Evolutionary conservation across 2,329 filamentous ascomycete genomes (phyloP).

Genomic region (Pyrenophora teres): DNA sequence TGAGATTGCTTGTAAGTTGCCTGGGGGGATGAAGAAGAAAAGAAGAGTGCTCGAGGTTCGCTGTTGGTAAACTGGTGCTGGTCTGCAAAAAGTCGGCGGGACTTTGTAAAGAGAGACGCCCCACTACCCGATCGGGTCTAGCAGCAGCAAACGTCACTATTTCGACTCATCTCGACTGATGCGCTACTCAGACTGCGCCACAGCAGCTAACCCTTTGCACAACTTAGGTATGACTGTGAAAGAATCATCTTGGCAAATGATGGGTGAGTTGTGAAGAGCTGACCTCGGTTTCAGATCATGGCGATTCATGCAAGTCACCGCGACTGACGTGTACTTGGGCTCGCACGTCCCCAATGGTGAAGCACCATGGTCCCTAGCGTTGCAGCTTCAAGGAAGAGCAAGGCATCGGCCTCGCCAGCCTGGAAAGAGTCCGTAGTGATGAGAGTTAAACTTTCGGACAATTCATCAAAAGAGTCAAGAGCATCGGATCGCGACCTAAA

Average conservation of each 20-base stretch:
- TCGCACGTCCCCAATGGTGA: constrained; percentile 15
- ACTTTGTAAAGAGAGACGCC: constrained; percentile 34
- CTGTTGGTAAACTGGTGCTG: constrained; percentile 11
- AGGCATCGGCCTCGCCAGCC: too few species aligned
- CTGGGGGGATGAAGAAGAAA: not conserved
- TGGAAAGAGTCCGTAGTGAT: not conserved
- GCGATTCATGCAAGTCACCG: constrained; percentile 20
- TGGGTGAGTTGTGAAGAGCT: not conserved
- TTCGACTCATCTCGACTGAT: constrained; percentile 36
- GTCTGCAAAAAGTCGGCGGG: constrained; percentile 31
- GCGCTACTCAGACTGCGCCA: constrained; percentile 4
- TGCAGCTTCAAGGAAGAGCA: not conserved
- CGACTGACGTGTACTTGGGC: constrained; percentile 6
- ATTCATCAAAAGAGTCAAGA: constrained; percentile 4
- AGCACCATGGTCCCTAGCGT: constrained; percentile 9
- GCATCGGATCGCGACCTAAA: not conserved
- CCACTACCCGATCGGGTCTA: constrained; percentile 24
- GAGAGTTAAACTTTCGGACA: not conserved
- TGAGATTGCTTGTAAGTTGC: constrained; percentile 1
- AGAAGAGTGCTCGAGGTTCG: not conserved
- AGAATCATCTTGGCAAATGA: constrained; percentile 13
- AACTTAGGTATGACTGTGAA: not conserved
- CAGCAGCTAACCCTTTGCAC: not conserved
- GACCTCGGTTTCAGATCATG: not conserved
- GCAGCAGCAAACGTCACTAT: constrained; percentile 11